A percentile compares a stretch with the other conserved stretches of the same genome.
These are phyloP conservation scores for Calonectria crousiana DNA, from an alignment of 2,329 filamentous ascomycete genomes.

Conservation along the genomic window DNA sequence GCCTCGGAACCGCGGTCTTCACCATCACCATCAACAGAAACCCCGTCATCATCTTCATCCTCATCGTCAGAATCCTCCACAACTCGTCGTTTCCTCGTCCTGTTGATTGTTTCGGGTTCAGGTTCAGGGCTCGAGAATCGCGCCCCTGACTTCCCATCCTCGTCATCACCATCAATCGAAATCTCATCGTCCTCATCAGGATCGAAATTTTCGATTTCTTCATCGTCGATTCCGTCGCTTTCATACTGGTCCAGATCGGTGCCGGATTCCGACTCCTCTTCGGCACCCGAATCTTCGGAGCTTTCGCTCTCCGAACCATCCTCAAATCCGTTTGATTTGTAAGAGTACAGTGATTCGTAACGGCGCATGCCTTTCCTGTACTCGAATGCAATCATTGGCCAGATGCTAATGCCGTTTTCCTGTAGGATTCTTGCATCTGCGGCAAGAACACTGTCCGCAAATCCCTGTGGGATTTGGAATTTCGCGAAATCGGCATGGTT, in stretches of 20 bases:
- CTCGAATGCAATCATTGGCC: slow-evolving; percentile 50
- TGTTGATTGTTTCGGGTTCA: slow-evolving; percentile 32
- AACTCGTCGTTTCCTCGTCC: background rate
- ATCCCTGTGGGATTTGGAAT: slow-evolving; percentile 34
- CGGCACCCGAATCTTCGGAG: slow-evolving; percentile 29
- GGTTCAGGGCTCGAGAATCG: slow-evolving; percentile 49
- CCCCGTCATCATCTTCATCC: slow-evolving; percentile 36
- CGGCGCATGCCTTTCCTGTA: slow-evolving; percentile 29
- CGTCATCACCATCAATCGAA: slow-evolving; percentile 22
- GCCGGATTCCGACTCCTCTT: slow-evolving; percentile 28
- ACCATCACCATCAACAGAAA: slow-evolving; percentile 22
- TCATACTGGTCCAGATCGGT: slow-evolving; percentile 50
- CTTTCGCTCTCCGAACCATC: slow-evolving; percentile 31
- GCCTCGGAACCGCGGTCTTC: background rate
- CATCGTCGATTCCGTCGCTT: slow-evolving; percentile 55
- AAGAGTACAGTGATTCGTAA: slow-evolving; percentile 31
- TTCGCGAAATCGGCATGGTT: slow-evolving; percentile 46
- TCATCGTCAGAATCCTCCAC: slow-evolving; percentile 7
- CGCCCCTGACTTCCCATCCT: slow-evolving; percentile 24
- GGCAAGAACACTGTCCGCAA: slow-evolving; percentile 11
- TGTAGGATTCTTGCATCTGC: slow-evolving; percentile 13
- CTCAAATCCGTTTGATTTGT: slow-evolving; percentile 18
- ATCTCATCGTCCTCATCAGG: slow-evolving; percentile 45
- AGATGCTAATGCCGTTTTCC: slow-evolving; percentile 35
- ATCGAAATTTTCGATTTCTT: slow-evolving; percentile 41